phyloP scores from a whole-genome alignment of 208 protist species.

The Leishmania mexicana region DNA sequence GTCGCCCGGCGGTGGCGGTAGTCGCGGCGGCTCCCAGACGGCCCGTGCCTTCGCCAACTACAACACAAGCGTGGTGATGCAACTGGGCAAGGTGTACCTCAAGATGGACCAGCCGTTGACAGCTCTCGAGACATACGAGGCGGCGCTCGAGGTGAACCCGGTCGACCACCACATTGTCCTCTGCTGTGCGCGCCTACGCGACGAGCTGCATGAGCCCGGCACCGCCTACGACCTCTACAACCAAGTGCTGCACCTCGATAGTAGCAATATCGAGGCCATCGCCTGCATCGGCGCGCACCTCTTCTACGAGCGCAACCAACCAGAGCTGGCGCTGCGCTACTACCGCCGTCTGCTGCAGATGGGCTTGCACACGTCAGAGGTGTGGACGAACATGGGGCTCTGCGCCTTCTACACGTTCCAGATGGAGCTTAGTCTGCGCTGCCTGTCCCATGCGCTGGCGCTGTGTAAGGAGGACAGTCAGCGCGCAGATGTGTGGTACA shows the following conservation, averaged over 20 bases:
- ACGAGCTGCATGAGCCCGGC: slow-evolving; percentile 88
- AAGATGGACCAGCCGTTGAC: slow-evolving; percentile 94
- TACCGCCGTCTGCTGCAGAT: slow-evolving; percentile 95
- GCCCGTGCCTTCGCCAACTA: slow-evolving; percentile 53
- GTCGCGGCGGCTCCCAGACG: slow-evolving; percentile 4
- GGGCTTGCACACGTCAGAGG: slow-evolving; percentile 91
- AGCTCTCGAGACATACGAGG: slow-evolving; percentile 90
- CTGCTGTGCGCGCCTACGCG: slow-evolving; percentile 88
- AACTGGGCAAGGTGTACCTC: slow-evolving; percentile 93
- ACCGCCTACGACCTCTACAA: slow-evolving; percentile 83
- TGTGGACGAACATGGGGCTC: slow-evolving; percentile 97
- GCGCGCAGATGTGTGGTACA: slow-evolving; percentile 95
- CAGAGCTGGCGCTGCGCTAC: slow-evolving; percentile 93
- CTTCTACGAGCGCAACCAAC: slow-evolving; percentile 95
- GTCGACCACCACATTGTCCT: slow-evolving; percentile 90
- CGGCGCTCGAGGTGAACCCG: slow-evolving; percentile 77
- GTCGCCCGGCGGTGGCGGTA: background rate
- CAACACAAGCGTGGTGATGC: slow-evolving; percentile 87
- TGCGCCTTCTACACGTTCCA: slow-evolving; percentile 95
- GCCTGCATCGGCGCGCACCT: slow-evolving; percentile 93
- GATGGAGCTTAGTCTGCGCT: slow-evolving; percentile 94
- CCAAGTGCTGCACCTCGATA: slow-evolving; percentile 85
- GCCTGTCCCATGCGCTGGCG: slow-evolving; percentile 89
- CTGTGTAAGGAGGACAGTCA: slow-evolving; percentile 67
- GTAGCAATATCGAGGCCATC: slow-evolving; percentile 94